A percentile compares a stretch with the other conserved stretches of the same genome.
phyloP scores from a whole-genome alignment of 768 basidiomycete species.

The Pleurotus cornucopiae region DNA sequence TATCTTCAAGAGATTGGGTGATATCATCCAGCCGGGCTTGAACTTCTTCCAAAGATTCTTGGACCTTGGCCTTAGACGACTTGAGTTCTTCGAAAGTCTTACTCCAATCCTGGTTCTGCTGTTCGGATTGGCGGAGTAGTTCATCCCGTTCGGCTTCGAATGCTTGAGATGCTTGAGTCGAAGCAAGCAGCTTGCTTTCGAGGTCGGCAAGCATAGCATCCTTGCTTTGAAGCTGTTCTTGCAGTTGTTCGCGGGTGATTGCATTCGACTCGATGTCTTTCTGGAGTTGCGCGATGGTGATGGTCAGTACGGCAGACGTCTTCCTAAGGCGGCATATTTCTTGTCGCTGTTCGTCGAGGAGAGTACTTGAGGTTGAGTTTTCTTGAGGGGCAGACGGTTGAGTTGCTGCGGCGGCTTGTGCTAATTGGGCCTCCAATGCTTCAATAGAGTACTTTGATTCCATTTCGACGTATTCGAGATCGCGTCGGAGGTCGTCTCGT shows the following conservation, averaged over 20 bases:
- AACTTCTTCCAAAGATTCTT: conserved; percentile 32
- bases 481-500: conserved; percentile 56
- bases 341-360: not conserved
- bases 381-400: not conserved
- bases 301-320: not conserved
- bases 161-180: not conserved
- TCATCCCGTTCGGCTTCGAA: conserved; percentile 23
- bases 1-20: conserved; percentile 43
- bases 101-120: conserved; percentile 23
- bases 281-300: conserved; percentile 37
- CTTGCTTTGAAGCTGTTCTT: conserved; percentile 2
- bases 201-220: not conserved
- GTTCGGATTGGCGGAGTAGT: conserved; percentile 28
- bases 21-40: conserved; percentile 34
- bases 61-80: conserved; percentile 29
- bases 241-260: not conserved
- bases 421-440: conserved; percentile 49
- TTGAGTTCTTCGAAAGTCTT: conserved; percentile 28
- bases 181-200: not conserved
- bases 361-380: not conserved
- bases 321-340: not conserved
- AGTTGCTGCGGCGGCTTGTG: conserved; percentile 8
- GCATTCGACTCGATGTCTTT: not conserved
- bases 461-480: conserved; percentile 63
- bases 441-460: conserved; percentile 66